These are phyloP conservation scores for Neostapfia colusana DNA, from an alignment of 176 grass and related monocot genomes.

Conservation along the genomic window DNA sequence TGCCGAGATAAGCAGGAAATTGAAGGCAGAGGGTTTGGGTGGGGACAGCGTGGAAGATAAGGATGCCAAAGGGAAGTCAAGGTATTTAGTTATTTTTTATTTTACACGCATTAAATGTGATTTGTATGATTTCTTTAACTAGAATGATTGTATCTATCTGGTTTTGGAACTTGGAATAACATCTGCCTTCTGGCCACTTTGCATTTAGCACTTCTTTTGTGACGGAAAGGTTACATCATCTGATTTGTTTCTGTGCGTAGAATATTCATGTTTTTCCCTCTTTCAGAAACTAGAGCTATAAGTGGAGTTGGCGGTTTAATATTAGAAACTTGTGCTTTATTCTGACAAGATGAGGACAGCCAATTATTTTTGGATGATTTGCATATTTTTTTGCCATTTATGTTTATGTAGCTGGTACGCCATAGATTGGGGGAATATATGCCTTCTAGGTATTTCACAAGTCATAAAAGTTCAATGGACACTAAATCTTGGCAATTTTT, in stretches of 20 bases:
- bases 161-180: background rate
- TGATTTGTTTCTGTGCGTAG: background rate
- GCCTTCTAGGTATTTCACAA: background rate
- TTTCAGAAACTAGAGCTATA: slow-evolving; percentile 25
- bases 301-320: background rate
- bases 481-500: background rate
- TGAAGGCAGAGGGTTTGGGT: slow-evolving; percentile 77
- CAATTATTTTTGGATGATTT: slow-evolving; percentile 4
- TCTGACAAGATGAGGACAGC: background rate
- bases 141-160: background rate
- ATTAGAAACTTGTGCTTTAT: slow-evolving; percentile 19
- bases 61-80: slow-evolving; percentile 62
- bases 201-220: background rate
- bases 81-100: slow-evolving; percentile 37
- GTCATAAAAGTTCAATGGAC: background rate
- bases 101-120: background rate
- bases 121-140: slow-evolving; percentile 6
- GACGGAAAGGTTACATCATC: background rate
- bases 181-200: background rate
- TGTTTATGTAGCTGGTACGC: background rate
- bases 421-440: background rate
- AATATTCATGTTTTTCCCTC: slow-evolving; percentile 4
- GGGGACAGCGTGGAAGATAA: slow-evolving; percentile 48
- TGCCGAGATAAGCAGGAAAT: slow-evolving; percentile 93
- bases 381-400: slow-evolving; percentile 6